Evolutionary conservation across 2,329 filamentous ascomycete species (phyloP), one percentile per base, ranked within the genome.

Genomic region (Xylariales sp.): DNA sequence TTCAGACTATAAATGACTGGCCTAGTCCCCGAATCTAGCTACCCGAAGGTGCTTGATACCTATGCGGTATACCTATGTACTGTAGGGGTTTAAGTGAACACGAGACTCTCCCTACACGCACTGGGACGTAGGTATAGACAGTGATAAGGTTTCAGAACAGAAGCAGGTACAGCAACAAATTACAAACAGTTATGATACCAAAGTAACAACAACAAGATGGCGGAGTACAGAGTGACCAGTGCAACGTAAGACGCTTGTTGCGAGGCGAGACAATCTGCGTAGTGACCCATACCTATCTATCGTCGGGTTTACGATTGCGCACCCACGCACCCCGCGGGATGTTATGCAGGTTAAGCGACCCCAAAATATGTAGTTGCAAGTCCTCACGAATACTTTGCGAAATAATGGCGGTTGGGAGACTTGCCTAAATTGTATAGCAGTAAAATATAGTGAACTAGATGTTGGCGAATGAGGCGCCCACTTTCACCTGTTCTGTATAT

Each of bases 321-420:
- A 30, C 48, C 54, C 54, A 63, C 54, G 62, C 52, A 68, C 57
- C 63, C 64, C 62, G 53, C 62, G 63, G 65, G 55, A 68, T 68
- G 62, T 60, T 59, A 69, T 70, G 65, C 68, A 65, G 62, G 57
- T 46, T 50, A 65, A 64, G 63, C 59, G 65, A 68, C 65, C 68
- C 68, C 55, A 64, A 56, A 59, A 62, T 39, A 43, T 56, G 57
- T 59, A 46, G 45, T 55, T 54, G 45, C 64, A 45, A 58, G 50
- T 54, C 39, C 36, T 56, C 49, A 45, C 54, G 8, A 45, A 55
- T 50, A 8, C 30, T 10, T 18, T 34, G 43, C 7, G 54, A n/a
- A 55, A 32, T 9, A 23, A 36, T 9, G 6, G 8, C 23, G 30
- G 28, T 43, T 28, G 5, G 12, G 23, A 43, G 43, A 30, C 36